Evolutionary conservation across 1,139 yeast genomes (phyloP), one percentile per base, ranked within the genome.

Genomic region (Magnusiomyces suaveolens): DNA sequence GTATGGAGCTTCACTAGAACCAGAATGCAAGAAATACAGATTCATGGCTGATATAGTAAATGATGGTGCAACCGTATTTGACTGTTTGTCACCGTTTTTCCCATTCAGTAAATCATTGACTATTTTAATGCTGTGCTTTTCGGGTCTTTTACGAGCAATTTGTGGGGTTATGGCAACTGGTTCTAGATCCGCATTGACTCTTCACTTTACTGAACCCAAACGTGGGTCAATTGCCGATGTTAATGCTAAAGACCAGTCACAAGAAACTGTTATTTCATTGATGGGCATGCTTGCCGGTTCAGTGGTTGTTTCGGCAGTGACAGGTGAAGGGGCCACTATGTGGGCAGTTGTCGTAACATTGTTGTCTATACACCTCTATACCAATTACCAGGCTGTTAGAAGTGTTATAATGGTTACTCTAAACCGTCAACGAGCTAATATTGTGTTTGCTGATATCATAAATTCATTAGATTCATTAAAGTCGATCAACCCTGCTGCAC

Each of bases 141-240:
- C 73, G 2, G 74, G 73, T 1, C 54, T 69, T 23, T 59, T 70
- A 50, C 56, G 71, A 38, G 63, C 71, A 20, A 61, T 70, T 16
- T 70, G 74, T 55, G 72, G 72, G 4, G 74, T 70, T 36, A 65
- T 70, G 69, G 74, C 72, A 8, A 70, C 70, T 18, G 72, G 73
- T 6, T 66, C 72, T 6, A 58, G 71, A 26, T 72, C 74, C 3
- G 74, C 74, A 2, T 62, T 70, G 53, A 69, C 74, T 8, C 70
- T 66, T 60, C 74, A 70, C 54, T 70, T 70, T 54, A 71, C 74
- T 1, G 64, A 66, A 52, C 67, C 72, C 2, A 60, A 56, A 43
- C 57, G 60, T 29, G 72, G 73, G 16, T 64, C 68, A 26, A 66
- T 70, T 36, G 69, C 70, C 16, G 72, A 69, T 56, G 74, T 70